Conservation (phyloP, 768 basidiomycete species). For the Pleurotus tuber-regium region DNA sequence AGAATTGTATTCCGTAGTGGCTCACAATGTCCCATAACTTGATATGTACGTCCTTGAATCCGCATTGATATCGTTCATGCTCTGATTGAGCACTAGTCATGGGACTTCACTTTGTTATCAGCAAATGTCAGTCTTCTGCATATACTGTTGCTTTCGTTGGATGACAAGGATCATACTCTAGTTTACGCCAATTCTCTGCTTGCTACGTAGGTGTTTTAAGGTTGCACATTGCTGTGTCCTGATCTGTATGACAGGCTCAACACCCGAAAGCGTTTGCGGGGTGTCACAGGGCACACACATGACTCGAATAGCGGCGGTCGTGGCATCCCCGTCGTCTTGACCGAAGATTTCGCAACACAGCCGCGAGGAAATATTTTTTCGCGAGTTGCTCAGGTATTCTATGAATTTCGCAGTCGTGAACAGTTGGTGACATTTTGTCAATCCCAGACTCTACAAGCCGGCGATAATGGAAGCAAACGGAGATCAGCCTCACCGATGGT, state of each 20-base stretch:
- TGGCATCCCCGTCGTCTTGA: slow-evolving; percentile 4
- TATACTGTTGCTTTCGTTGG: too few species aligned
- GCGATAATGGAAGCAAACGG: not conserved
- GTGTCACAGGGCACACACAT: not conserved
- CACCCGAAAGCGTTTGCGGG: slow-evolving; percentile 28
- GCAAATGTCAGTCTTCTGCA: slow-evolving; percentile 40
- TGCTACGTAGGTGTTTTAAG: slow-evolving; percentile 35
- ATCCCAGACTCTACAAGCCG: not conserved
- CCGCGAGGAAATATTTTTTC: slow-evolving; percentile 3
- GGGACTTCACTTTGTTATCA: slow-evolving; percentile 52
- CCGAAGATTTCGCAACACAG: slow-evolving; percentile 9
- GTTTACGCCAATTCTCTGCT: slow-evolving; percentile 53
- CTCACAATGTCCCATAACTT: slow-evolving; percentile 43
- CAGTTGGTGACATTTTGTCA: not conserved
- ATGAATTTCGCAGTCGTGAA: too few species aligned
- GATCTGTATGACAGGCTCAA: slow-evolving; percentile 27
- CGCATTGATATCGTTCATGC: not conserved
- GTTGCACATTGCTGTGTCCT: not conserved
- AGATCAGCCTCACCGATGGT: not conserved
- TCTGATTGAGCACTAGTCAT: slow-evolving; percentile 26
- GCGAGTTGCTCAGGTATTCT: slow-evolving; percentile 5
- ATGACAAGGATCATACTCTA: too few species aligned
- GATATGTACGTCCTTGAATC: slow-evolving; percentile 22
- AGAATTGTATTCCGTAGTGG: slow-evolving; percentile 35
- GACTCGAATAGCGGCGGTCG: not conserved